Conservation (phyloP, 1,284 basidiomycete genomes). For the Schizophyllum commune region DNA sequence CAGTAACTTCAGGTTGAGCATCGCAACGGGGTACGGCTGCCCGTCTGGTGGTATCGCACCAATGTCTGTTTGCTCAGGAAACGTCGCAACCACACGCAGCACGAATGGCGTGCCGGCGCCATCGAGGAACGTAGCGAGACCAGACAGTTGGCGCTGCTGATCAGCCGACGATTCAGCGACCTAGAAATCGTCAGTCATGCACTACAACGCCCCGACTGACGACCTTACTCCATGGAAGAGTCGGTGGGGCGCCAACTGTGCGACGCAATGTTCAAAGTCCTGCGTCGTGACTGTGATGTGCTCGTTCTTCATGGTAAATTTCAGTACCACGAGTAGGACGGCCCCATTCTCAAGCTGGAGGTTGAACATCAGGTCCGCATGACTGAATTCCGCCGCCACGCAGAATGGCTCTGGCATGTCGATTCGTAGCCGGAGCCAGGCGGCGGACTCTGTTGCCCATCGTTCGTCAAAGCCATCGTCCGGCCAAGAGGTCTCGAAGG, state of each 20-base stretch:
- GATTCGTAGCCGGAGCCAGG: neutral
- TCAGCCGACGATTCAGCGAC: too few species aligned
- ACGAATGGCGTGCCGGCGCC: too few species aligned
- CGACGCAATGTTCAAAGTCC: neutral
- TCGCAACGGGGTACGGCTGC: too few species aligned
- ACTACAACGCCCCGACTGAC: too few species aligned
- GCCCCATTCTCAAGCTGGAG: neutral
- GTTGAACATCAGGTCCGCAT: neutral
- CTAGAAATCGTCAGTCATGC: too few species aligned
- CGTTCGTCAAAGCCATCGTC: neutral
- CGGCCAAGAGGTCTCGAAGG: neutral
- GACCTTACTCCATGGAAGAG: neutral
- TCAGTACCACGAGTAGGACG: neutral
- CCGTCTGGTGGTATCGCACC: too few species aligned
- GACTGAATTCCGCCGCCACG: neutral
- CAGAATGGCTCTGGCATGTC: neutral
- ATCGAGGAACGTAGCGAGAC: too few species aligned
- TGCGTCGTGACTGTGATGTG: neutral
- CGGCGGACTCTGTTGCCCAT: neutral
- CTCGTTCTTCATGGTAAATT: neutral
- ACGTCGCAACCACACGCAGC: too few species aligned
- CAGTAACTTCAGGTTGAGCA: too few species aligned
- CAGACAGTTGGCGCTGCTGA: too few species aligned
- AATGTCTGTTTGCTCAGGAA: too few species aligned
- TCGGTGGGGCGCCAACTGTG: neutral